These are phyloP conservation scores for Hanseniaspora osmophila DNA, from an alignment of 805 yeast species.

Conservation along the genomic window DNA sequence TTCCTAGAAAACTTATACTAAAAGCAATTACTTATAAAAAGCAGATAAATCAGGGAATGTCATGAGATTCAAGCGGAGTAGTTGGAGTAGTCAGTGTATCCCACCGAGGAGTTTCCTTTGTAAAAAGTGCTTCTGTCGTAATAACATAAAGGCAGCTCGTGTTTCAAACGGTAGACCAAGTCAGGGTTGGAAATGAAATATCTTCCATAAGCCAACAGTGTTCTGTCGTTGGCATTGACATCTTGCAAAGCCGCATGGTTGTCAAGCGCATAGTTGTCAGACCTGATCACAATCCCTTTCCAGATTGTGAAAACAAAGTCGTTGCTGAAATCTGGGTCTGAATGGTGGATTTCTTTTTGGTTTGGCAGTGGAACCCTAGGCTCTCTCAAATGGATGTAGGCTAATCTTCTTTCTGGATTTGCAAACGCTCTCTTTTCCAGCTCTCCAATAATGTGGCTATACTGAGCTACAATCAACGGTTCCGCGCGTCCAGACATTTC, in stretches of 20 bases:
- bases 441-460: conserved; percentile 28
- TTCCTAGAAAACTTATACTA: no score
- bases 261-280: conserved; percentile 23
- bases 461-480: conserved; percentile 28
- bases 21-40: no score
- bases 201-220: conserved; percentile 34
- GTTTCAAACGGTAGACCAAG: conserved; percentile 29
- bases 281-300: conserved; percentile 31
- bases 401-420: conserved; percentile 31
- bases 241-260: conserved; percentile 17
- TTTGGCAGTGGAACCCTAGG: conserved; percentile 23
- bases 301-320: conserved; percentile 30
- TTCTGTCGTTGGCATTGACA: conserved; percentile 26
- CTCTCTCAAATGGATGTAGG: conserved; percentile 25
- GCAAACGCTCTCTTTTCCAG: conserved; percentile 27
- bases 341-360: conserved; percentile 26
- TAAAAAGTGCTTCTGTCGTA: conserved; percentile 40
- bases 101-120: conserved; percentile 18
- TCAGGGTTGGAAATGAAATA: conserved; percentile 44
- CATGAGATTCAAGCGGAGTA: conserved; percentile 4
- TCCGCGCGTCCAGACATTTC: conserved; percentile 27
- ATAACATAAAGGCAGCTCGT: conserved; percentile 26
- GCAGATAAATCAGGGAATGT: no score
- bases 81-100: conserved; percentile 32
- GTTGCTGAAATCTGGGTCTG: conserved; percentile 19